These are phyloP conservation scores for Populus deltoides DNA, from an alignment of 345 rosid species.

Conservation along the genomic window DNA sequence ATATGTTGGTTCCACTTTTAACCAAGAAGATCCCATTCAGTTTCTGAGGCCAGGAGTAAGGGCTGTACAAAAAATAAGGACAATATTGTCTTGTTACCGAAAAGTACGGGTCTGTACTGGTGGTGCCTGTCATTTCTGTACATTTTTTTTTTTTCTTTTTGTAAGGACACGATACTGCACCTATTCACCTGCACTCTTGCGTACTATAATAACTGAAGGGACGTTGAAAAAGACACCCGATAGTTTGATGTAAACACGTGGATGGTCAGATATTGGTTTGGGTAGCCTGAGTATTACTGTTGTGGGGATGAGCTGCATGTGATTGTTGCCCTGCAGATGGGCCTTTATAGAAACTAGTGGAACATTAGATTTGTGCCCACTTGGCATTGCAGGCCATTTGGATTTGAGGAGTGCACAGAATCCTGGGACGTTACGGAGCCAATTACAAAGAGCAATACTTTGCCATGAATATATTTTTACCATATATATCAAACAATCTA, in stretches of 20 bases:
- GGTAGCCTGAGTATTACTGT: background rate
- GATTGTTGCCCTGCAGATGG: background rate
- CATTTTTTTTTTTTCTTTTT: background rate
- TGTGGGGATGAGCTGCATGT: background rate
- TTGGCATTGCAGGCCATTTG: background rate
- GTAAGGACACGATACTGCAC: background rate
- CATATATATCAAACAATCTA: too few relatives aligned
- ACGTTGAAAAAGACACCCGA: background rate
- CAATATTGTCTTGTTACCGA: background rate
- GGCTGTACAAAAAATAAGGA: background rate
- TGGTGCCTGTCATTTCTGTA: background rate
- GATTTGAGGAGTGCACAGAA: background rate
- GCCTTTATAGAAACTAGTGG: background rate
- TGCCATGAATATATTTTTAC: too few relatives aligned
- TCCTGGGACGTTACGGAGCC: background rate
- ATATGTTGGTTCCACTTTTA: slow-evolving; percentile 4
- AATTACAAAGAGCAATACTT: background rate
- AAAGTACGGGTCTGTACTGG: slow-evolving; percentile 16
- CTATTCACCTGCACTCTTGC: background rate
- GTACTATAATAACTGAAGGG: too few relatives aligned
- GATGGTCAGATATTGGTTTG: background rate
- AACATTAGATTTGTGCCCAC: background rate
- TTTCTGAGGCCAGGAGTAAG: background rate
- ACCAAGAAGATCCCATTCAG: background rate
- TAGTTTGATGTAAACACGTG: background rate